phyloP scores from a whole-genome alignment of 2,329 filamentous ascomycete species.

The Alternaria sp. region DNA sequence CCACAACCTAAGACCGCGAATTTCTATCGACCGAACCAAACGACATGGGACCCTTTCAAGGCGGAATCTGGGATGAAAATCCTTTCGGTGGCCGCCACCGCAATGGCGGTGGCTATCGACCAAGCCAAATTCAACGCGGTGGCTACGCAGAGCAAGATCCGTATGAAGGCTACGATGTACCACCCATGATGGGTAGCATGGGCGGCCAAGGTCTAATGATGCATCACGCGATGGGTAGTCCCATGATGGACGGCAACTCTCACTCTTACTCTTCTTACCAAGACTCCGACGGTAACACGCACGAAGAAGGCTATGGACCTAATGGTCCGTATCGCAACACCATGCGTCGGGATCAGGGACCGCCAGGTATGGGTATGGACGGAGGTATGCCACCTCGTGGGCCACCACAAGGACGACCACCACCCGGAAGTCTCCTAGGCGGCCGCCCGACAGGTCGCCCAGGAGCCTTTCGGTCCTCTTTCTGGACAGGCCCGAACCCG shows the following conservation, averaged over 20 bases:
- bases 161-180: background rate
- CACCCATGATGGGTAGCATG: background rate
- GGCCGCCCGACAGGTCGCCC: background rate
- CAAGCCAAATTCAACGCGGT: background rate
- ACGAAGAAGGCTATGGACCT: constrained; percentile 1
- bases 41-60: background rate
- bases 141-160: background rate
- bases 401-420: background rate
- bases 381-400: background rate
- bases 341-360: background rate
- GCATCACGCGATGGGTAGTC: background rate
- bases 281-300: background rate
- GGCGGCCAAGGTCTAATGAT: background rate
- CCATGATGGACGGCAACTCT: background rate
- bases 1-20: background rate
- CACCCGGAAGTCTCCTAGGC: background rate
- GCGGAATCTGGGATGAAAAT: background rate
- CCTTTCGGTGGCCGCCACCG: background rate
- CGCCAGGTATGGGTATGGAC: background rate
- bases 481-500: constrained; percentile 1
- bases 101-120: background rate
- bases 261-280: background rate
- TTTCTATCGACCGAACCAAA: background rate
- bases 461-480: background rate
- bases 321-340: background rate